phyloP scores from a whole-genome alignment of 805 yeast genomes.

The Wickerhamomyces canadensis region DNA sequence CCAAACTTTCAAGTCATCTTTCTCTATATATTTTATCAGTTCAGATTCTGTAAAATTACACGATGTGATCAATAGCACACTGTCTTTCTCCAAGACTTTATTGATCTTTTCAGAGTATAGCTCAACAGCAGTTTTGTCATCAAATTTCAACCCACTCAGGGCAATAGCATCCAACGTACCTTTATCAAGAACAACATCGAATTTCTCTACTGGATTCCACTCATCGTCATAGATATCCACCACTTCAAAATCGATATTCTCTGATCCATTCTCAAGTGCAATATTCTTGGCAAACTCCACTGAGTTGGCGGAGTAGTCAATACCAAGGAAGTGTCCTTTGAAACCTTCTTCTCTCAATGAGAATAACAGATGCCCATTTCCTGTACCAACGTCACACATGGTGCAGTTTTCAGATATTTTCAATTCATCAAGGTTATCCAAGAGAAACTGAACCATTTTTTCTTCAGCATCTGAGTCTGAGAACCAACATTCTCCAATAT shows the following conservation, averaged over 20 bases:
- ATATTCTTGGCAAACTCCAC: conserved; percentile 66
- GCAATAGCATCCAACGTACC: conserved; percentile 98
- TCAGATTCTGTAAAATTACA: conserved; percentile 91
- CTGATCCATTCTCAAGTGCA: conserved; percentile 36
- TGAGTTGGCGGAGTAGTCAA: conserved; percentile 85
- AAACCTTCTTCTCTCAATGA: conserved; percentile 60
- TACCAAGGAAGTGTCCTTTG: conserved; percentile 57
- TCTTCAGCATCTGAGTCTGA: conserved; percentile 90
- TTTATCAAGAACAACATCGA: conserved; percentile 81
- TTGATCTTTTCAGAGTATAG: conserved; percentile 59
- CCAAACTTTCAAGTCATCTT: conserved; percentile 49
- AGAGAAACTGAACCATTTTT: conserved; percentile 69
- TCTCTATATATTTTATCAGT: conserved; percentile 47
- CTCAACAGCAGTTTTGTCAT: conserved; percentile 43
- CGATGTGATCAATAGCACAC: conserved; percentile 73
- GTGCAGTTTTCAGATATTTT: conserved; percentile 28
- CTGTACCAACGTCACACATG: conserved; percentile 87
- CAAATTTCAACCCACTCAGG: conserved; percentile 54
- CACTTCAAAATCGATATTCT: conserved; percentile 45
- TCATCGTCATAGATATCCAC: conserved; percentile 57
- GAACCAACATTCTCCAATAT: conserved; percentile 97
- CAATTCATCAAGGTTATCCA: conserved; percentile 39
- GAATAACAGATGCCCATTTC: conserved; percentile 88
- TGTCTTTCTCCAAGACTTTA: conserved; percentile 47
- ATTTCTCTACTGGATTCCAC: conserved; percentile 36